phyloP scores from a whole-genome alignment of 495 filamentous ascomycete species.

The Achaetomiella virescens region DNA sequence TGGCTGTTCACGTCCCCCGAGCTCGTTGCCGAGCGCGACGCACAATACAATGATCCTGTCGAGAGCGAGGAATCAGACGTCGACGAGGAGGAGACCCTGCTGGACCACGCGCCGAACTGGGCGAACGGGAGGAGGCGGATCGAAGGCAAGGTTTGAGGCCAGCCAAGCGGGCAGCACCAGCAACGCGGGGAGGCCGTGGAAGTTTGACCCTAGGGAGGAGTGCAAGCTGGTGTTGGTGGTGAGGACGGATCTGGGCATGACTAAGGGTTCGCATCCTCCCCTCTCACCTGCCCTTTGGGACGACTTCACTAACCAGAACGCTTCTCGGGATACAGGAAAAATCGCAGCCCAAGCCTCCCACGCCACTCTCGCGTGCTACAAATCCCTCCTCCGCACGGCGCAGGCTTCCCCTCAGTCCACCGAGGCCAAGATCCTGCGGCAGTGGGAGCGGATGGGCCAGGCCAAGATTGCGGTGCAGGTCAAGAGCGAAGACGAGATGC shows the following conservation, averaged over 20 bases:
- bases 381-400: slow-evolving; percentile 57
- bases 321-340: slow-evolving; percentile 59
- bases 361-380: slow-evolving; percentile 95
- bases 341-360: slow-evolving; percentile 96
- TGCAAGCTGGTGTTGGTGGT: slow-evolving; percentile 94
- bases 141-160: slow-evolving; percentile 42
- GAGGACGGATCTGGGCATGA: slow-evolving; percentile 91
- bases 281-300: not conserved
- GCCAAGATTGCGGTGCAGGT: slow-evolving; percentile 87
- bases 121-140: slow-evolving; percentile 46
- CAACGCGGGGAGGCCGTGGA: slow-evolving; percentile 18
- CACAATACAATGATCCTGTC: slow-evolving; percentile 32
- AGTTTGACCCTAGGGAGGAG: slow-evolving; percentile 58
- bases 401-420: slow-evolving; percentile 41
- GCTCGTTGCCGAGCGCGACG: slow-evolving; percentile 29
- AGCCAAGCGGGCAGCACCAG: slow-evolving; percentile 17
- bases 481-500: slow-evolving; percentile 76
- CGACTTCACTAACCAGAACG: not conserved
- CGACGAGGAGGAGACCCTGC: slow-evolving; percentile 44
- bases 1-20: slow-evolving; percentile 41
- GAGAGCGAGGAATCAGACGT: slow-evolving; percentile 50
- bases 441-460: slow-evolving; percentile 82
- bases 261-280: slow-evolving; percentile 57
- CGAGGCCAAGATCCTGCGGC: slow-evolving; percentile 58
- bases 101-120: slow-evolving; percentile 59